Percentiles rank a stretch among this genome's conserved stretches.
These are phyloP conservation scores for Pseudocohnilembus persalinus DNA, from an alignment of 169 alveolate genomes.

Conservation along the genomic window DNA sequence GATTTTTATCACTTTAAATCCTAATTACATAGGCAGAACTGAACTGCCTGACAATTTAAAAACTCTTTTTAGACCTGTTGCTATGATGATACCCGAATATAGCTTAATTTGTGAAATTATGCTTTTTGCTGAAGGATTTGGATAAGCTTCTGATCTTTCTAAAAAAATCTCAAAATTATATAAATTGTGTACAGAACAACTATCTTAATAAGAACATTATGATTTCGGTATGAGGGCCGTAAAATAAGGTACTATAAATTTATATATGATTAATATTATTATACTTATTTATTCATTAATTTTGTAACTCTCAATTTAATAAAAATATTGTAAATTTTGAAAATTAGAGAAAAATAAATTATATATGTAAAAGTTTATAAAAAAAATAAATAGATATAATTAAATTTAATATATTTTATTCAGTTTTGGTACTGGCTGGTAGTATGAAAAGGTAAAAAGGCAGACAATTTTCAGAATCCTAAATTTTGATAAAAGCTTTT, in stretches of 20 bases:
- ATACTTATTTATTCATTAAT: too few species aligned
- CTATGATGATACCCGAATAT: slow-evolving; percentile 87
- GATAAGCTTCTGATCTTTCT: slow-evolving; percentile 60
- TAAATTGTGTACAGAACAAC: slow-evolving; percentile 78
- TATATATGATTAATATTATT: too few species aligned
- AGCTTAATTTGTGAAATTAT: slow-evolving; percentile 80
- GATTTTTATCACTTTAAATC: slow-evolving; percentile 85
- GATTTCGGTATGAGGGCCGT: slow-evolving; percentile 88
- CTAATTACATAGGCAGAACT: slow-evolving; percentile 88
- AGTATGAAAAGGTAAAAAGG: slow-evolving; percentile 14
- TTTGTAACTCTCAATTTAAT: too few species aligned
- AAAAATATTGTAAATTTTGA: too few species aligned
- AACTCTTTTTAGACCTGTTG: slow-evolving; percentile 79
- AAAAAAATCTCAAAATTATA: slow-evolving; percentile 83
- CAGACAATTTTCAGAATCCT: not conserved
- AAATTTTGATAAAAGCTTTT: not conserved
- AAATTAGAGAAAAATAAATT: too few species aligned
- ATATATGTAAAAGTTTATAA: too few species aligned
- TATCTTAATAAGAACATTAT: slow-evolving; percentile 82
- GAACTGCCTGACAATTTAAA: slow-evolving; percentile 86
- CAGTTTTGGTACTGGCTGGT: too few species aligned
- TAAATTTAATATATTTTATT: too few species aligned
- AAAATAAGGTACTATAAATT: slow-evolving; percentile 75
- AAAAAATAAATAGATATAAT: too few species aligned
- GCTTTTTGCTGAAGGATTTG: slow-evolving; percentile 69